Evolutionary conservation across 805 yeast genomes (phyloP).

Genomic region (Ogataea paraovalis): DNA sequence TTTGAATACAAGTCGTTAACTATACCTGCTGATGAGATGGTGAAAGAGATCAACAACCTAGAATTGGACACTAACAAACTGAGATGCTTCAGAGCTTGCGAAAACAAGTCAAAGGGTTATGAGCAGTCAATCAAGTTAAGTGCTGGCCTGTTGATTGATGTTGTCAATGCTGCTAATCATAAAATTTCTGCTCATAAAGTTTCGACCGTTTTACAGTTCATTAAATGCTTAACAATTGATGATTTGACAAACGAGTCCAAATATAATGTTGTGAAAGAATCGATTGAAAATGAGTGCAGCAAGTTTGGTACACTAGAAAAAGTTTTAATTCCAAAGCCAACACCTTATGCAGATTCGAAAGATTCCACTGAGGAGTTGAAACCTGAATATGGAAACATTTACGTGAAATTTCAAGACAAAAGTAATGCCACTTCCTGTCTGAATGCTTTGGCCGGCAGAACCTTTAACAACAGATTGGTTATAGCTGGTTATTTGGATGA

Average conservation of each 20-base stretch:
- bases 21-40: slow-evolving; percentile 21
- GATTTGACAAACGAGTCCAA: slow-evolving; percentile 53
- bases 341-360: slow-evolving; percentile 42
- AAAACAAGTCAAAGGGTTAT: slow-evolving; percentile 24
- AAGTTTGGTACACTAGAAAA: slow-evolving; percentile 48
- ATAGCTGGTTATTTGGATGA: slow-evolving; percentile 61
- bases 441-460: slow-evolving; percentile 55
- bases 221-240: slow-evolving; percentile 62
- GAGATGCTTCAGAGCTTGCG: slow-evolving; percentile 36
- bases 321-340: slow-evolving; percentile 63
- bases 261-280: slow-evolving; percentile 46
- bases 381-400: slow-evolving; percentile 69
- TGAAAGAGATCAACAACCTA: slow-evolving; percentile 33
- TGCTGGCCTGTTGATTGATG: slow-evolving; percentile 17
- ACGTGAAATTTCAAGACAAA: slow-evolving; percentile 54
- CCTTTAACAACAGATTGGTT: slow-evolving; percentile 65
- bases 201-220: slow-evolving; percentile 54
- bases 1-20: slow-evolving; percentile 36
- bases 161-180: slow-evolving; percentile 5
- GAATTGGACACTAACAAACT: slow-evolving; percentile 35
- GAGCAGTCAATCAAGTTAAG: slow-evolving; percentile 20
- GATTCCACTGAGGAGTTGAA: slow-evolving; percentile 36
- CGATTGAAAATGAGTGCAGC: slow-evolving; percentile 48
- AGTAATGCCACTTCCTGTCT: slow-evolving; percentile 54
- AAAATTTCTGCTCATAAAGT: slow-evolving; percentile 17